A percentile compares a stretch with the other conserved stretches of the same genome.
These are phyloP conservation scores for Aspergillus novofumigatus DNA, from an alignment of 2,329 filamentous ascomycete genomes.

Conservation along the genomic window DNA sequence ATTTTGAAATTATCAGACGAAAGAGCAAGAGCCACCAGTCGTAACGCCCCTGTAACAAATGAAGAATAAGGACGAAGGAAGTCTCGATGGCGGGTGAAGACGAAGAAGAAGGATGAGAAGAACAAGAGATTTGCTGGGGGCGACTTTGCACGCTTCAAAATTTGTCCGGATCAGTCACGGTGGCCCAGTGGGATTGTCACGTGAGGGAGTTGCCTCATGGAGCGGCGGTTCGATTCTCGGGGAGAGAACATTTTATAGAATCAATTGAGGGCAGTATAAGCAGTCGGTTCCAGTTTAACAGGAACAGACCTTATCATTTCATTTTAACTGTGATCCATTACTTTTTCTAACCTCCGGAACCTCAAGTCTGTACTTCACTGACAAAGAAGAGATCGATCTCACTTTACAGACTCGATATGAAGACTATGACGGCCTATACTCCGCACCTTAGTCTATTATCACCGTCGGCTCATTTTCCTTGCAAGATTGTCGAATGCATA, in stretches of 20 bases:
- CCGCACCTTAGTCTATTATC: neutral
- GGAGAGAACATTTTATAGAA: neutral
- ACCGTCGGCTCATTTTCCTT: neutral
- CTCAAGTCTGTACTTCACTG: neutral
- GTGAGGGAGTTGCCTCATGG: neutral
- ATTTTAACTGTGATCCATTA: neutral
- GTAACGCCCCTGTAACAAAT: neutral
- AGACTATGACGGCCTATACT: no score
- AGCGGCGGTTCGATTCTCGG: slow-evolving; percentile 11
- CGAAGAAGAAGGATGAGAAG: neutral
- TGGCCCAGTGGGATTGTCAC: slow-evolving; percentile 16
- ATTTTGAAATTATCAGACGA: neutral
- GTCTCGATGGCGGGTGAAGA: neutral
- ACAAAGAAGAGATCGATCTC: neutral
- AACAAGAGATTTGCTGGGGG: neutral
- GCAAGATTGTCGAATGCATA: neutral
- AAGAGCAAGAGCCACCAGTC: neutral
- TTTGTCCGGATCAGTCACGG: slow-evolving; percentile 2
- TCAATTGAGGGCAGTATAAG: neutral
- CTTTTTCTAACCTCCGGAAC: neutral
- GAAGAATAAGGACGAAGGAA: neutral
- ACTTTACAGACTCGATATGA: no score
- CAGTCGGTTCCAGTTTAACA: slow-evolving; percentile 1
- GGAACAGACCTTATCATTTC: neutral
- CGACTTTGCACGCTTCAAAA: neutral